phyloP scores from a whole-genome alignment of 208 protist genomes.

The Acanthamoeba healyi region DNA sequence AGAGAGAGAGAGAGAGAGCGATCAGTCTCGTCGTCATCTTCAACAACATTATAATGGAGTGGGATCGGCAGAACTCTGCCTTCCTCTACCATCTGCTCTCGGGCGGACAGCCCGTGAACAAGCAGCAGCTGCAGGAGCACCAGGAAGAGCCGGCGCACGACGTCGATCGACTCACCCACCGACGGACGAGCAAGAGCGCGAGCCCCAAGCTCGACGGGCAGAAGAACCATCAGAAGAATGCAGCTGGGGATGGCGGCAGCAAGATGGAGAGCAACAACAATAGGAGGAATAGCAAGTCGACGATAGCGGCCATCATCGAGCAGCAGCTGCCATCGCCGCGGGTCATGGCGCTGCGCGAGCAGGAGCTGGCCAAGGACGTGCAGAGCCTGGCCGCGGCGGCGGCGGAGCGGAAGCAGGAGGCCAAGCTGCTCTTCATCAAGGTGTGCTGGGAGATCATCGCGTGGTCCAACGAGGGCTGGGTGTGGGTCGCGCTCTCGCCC shows the following conservation, averaged over 20 bases:
- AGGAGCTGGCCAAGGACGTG: not conserved
- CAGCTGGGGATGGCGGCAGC: not conserved
- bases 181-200: not conserved
- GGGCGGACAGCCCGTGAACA: conserved; percentile 10
- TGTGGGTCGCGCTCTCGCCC: conserved; percentile 55
- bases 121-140: conserved; percentile 40
- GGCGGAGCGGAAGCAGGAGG: not conserved
- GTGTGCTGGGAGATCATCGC: conserved; percentile 56
- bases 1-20: too few species aligned
- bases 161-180: not conserved
- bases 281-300: not conserved
- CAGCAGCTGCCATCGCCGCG: not conserved
- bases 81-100: conserved; percentile 53
- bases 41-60: too few species aligned
- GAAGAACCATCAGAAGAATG: not conserved
- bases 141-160: too few species aligned
- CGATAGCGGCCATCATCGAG: not conserved
- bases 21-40: too few species aligned
- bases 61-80: conserved; percentile 25
- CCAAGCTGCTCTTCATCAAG: conserved; percentile 50
- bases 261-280: not conserved
- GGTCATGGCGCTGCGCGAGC: not conserved
- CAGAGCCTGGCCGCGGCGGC: not conserved
- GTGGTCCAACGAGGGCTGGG: conserved; percentile 66
- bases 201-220: not conserved